Evolutionary conservation across 768 basidiomycete genomes (phyloP), one percentile per base, ranked within the genome.

Genomic region (Dioszegia hungarica): DNA sequence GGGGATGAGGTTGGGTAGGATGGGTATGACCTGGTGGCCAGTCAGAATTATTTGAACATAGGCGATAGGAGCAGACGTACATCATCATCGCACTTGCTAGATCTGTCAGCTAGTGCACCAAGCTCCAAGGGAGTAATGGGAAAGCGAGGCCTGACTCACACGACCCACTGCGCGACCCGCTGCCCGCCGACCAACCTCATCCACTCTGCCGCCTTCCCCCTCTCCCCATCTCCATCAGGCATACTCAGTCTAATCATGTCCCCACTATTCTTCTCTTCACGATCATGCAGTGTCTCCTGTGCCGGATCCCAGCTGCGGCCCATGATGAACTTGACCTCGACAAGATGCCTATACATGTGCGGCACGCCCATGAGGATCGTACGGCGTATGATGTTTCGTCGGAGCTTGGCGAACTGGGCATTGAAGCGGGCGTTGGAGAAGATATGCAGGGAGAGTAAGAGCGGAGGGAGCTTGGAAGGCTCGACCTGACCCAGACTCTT

Each of bases 121-220:
- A 22, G n/a, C n/a, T 29, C 8, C 28, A 15, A 14, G 3, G 2
- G n/a, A 31, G 5, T n/a, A 3, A 28, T 34, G 15, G 47, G 14
- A 11, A n/a, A n/a, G n/a, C n/a, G n/a, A n/a, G n/a, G n/a, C 10
- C 36, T 22, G 11, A 38, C 49, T 51, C 40, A 43, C 52, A 67
- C 29, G 15, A 66, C 57, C 70, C 70, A 72, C 52, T 54, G 60
- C 19, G 66, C 61, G 38, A 29, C 60, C 60, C 63, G 54, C 10
- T 63, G 58, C 43, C 59, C 53, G n/a, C 67, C 68, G 3, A 62
- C 58, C 12, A 58, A 40, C 25, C 62, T 61, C 41, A 69, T 24
- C 65, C 65, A 68, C 39, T 67, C 62, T 36, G 61, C 63, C 28
- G 59, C 59, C 46, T 67, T 72, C 5, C 70, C 70, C 33, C 62